Evolutionary conservation across 805 yeast genomes (phyloP).

Genomic region (Huiozyma naganishii): DNA sequence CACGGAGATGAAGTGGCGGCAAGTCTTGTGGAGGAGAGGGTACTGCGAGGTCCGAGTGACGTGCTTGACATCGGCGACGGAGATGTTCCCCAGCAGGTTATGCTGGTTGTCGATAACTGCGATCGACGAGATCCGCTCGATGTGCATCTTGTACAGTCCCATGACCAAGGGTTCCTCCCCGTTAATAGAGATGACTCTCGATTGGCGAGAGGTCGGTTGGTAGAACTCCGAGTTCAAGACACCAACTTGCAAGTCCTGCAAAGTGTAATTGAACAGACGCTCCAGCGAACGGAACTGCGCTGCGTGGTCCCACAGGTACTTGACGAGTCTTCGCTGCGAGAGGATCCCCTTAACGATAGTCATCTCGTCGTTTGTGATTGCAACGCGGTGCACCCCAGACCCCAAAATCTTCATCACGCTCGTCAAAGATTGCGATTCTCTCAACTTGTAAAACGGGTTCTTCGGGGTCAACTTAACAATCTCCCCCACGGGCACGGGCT

Average conservation of each 20-base stretch:
- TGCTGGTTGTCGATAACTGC: conserved; percentile 81
- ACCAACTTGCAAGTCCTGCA: conserved; percentile 71
- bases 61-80: conserved; percentile 86
- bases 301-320: conserved; percentile 87
- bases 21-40: conserved; percentile 67
- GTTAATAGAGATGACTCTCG: conserved; percentile 63
- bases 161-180: conserved; percentile 85
- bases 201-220: conserved; percentile 29
- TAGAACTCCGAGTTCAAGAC: conserved; percentile 29
- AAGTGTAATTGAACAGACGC: conserved; percentile 52
- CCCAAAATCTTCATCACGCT: conserved; percentile 80
- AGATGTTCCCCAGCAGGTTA: conserved; percentile 79
- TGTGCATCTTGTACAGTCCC: conserved; percentile 78
- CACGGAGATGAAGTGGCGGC: conserved; percentile 78
- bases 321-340: conserved; percentile 80
- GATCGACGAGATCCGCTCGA: conserved; percentile 72
- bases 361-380: conserved; percentile 49
- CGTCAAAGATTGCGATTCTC: conserved; percentile 55
- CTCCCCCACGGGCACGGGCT: conserved; percentile 84
- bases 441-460: conserved; percentile 75
- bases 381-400: conserved; percentile 91
- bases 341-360: conserved; percentile 67
- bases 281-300: conserved; percentile 77
- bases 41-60: conserved; percentile 83
- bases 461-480: conserved; percentile 78